Evolutionary conservation across 1,139 yeast genomes (phyloP), one percentile per base, ranked within the genome.

Genomic region (Yamadazyma aaseri): DNA sequence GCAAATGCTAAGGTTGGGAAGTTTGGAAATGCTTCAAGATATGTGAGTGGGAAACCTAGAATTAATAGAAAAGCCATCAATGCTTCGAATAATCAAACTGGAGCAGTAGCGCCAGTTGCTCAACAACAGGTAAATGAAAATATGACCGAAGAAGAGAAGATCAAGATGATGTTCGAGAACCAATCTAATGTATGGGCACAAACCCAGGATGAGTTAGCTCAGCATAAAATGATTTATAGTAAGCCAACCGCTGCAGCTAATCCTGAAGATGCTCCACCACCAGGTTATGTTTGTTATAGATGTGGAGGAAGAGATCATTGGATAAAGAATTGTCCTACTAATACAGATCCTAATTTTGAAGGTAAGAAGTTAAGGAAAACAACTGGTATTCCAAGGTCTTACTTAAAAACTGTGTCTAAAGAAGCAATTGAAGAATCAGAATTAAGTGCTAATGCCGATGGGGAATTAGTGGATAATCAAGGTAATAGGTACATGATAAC

Each of bases 221-320:
- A 77, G 3, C 89, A 84, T 26, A 80, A 81, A 32, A 73, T 85
- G 31, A 74, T 83, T 3, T 81, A 72, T 41, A 60, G 63, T 44
- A 77, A 76, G 42, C 74, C 71, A 9, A 57, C 72, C 20, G 56
- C 64, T 9, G 59, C 56, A 40, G 36, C 42, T 12, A 66, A 57
- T 26, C 62, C 74, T 25, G 90, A 79, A 45, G 85, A 82, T 45
- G 78, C 85, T 6, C 96, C 97, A 4, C 98, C 98, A 1, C 92
- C 96, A 3, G 96, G 96, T 1, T 92, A 92, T 53, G 83, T 90
- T 54, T 92, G 98, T 58, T 90, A 92, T 58, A 73, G 97, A 55
- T 92, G 99, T 65, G 98, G 98, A 33, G 89, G 86, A 31, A 86
- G 89, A 58, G 96, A 92, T 43, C 99, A 92, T 58, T 90, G 95